Evolutionary conservation across 2,329 filamentous ascomycete species (phyloP).

Genomic region (Fusarium sp.): DNA sequence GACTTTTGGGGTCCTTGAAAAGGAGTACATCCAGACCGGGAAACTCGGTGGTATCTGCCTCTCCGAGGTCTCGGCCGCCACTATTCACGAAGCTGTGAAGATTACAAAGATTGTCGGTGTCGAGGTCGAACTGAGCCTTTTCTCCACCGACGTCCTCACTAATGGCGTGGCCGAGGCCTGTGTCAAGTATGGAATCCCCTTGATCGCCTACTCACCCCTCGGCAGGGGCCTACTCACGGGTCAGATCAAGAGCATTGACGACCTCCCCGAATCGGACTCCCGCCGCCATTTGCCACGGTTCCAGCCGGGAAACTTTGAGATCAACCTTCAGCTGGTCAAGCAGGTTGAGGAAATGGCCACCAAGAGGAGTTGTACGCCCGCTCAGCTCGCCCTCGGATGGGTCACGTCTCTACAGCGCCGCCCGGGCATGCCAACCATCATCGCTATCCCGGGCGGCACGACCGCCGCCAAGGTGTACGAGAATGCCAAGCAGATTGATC

Average conservation of each 20-base stretch:
- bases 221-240: conserved; percentile 64
- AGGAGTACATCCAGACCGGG: conserved; percentile 65
- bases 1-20: conserved; percentile 58
- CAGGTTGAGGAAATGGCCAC: conserved; percentile 70
- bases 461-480: too few relatives aligned
- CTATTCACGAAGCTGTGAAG: conserved; percentile 63
- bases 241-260: conserved; percentile 25
- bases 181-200: conserved; percentile 73
- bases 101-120: conserved; percentile 61
- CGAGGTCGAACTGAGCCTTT: conserved; percentile 68
- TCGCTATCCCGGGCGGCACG: too few relatives aligned
- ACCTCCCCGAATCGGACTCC: conserved; percentile 33
- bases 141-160: conserved; percentile 60
- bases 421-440: too few relatives aligned
- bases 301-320: conserved; percentile 71
- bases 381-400: conserved; percentile 78
- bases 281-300: conserved; percentile 66
- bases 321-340: conserved; percentile 73
- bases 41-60: conserved; percentile 65
- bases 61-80: conserved; percentile 65
- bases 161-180: conserved; percentile 69
- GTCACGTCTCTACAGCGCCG: conserved; percentile 62
- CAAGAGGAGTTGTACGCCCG: conserved; percentile 70
- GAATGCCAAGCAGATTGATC: too few relatives aligned
- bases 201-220: conserved; percentile 80